phyloP scores from a whole-genome alignment of 768 basidiomycete genomes.

The Auriscalpium orientale region DNA sequence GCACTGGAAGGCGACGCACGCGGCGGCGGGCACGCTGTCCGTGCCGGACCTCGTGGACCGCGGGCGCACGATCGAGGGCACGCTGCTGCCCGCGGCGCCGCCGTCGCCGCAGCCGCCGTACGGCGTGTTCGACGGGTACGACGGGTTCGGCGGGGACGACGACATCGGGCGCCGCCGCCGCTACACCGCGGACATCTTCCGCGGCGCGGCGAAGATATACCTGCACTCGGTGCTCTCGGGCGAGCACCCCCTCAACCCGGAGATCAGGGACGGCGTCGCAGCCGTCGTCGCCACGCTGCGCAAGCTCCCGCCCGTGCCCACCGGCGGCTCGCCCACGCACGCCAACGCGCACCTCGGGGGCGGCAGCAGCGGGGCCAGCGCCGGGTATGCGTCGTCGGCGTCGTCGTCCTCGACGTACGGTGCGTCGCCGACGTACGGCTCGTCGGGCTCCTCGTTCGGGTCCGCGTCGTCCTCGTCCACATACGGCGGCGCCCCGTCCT shows the following conservation, averaged over 20 bases:
- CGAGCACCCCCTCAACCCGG: conserved; percentile 55
- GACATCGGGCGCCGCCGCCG: conserved; percentile 26
- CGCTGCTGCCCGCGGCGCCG: conserved; percentile 30
- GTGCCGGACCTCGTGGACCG: conserved; percentile 50
- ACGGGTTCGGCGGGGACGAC: conserved; percentile 2
- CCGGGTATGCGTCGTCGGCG: no score
- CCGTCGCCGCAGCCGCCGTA: conserved; percentile 2
- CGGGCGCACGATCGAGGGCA: conserved; percentile 44
- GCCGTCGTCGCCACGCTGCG: conserved; percentile 45
- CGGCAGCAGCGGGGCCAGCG: no score
- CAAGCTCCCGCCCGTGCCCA: background rate
- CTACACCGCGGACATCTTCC: conserved; percentile 47
- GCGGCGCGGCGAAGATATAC: conserved; percentile 66
- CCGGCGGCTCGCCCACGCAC: no score
- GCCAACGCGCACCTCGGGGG: no score
- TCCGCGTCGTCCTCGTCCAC: no score
- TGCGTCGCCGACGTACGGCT: no score
- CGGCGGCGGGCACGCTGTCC: conserved; percentile 40
- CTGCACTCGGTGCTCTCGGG: conserved; percentile 73
- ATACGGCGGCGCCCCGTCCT: no score
- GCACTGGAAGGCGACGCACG: conserved; percentile 50
- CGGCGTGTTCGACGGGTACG: conserved; percentile 2
- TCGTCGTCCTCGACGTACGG: no score
- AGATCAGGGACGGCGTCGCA: conserved; percentile 48
- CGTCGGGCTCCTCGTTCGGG: no score